Evolutionary conservation across 192 early-diverging fungal species (phyloP).

Genomic region (Linnemannia elongata): DNA sequence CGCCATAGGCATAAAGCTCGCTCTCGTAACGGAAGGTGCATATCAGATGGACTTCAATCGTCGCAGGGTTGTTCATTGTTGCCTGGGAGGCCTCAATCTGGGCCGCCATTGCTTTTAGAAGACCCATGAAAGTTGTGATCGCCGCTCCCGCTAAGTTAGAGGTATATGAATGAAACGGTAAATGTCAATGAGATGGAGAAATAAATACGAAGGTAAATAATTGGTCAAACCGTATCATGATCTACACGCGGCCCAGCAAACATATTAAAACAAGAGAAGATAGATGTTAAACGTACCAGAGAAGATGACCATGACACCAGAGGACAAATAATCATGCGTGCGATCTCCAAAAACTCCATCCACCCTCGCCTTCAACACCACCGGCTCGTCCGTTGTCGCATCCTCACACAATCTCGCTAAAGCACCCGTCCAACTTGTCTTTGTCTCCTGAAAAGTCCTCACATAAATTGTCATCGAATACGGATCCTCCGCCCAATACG

Average conservation of each 20-base stretch:
- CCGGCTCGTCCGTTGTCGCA: conserved; percentile 7
- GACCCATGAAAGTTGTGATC: conserved; percentile 45
- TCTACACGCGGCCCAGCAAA: background rate
- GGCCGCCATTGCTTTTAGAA: conserved; percentile 45
- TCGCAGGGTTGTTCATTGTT: background rate
- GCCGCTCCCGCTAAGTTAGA: conserved; percentile 42
- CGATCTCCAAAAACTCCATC: conserved; percentile 54
- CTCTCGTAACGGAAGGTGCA: conserved; percentile 51
- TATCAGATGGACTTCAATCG: conserved; percentile 37
- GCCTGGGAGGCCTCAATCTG: conserved; percentile 26
- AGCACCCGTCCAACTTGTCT: conserved; percentile 40
- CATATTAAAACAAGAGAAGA: background rate
- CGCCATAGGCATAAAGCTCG: conserved; percentile 49
- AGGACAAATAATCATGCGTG: conserved; percentile 34
- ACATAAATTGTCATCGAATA: conserved; percentile 53
- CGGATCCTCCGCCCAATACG: conserved; percentile 51
- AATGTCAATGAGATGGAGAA: background rate
- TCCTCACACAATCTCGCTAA: conserved; percentile 27
- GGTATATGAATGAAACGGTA: background rate
- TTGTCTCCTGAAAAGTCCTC: conserved; percentile 43
- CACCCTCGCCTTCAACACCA: conserved; percentile 26
- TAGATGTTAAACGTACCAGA: conserved; percentile 12
- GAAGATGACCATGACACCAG: conserved; percentile 42
- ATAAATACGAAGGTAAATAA: background rate
- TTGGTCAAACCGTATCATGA: background rate